Conservation (phyloP, 2,329 filamentous ascomycete species). For the Pseudogymnoascus sp. region DNA sequence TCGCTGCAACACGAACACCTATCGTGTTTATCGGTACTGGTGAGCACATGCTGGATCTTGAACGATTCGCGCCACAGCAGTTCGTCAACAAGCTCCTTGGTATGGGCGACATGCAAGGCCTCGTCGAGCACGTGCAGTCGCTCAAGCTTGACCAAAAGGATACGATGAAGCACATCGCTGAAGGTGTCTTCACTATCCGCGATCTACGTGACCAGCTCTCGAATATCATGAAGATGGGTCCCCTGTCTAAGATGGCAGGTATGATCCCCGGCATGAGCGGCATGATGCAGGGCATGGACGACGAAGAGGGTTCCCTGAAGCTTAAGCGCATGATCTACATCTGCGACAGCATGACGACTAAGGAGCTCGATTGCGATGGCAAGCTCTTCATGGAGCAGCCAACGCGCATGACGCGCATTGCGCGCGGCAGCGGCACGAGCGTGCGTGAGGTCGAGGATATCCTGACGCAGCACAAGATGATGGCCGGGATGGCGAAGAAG, state of each 20-base stretch:
- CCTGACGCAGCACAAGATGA: conserved; percentile 96
- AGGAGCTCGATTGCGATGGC: conserved; percentile 90
- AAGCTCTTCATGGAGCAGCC: conserved; percentile 91
- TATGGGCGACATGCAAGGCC: conserved; percentile 92
- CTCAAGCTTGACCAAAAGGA: conserved; percentile 96
- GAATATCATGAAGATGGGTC: conserved; percentile 99
- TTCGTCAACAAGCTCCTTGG: conserved; percentile 91
- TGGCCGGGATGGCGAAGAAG: conserved; percentile 98
- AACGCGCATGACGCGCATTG: conserved; percentile 84
- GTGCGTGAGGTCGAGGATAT: conserved; percentile 93
- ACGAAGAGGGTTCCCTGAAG: conserved; percentile 89
- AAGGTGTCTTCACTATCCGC: conserved; percentile 91
- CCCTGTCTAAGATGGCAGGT: conserved; percentile 90
- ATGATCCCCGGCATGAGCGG: conserved; percentile 96
- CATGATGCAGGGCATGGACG: conserved; percentile 93
- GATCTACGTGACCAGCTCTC: conserved; percentile 91
- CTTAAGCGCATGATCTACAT: conserved; percentile 98
- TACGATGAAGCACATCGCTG: conserved; percentile 97
- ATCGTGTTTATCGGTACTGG: conserved; percentile 98
- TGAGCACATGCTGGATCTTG: conserved; percentile 92
- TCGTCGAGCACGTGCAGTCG: conserved; percentile 94
- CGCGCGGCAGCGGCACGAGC: conserved; percentile 79
- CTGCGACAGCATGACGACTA: conserved; percentile 94
- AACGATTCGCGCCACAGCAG: conserved; percentile 83
- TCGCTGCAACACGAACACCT: conserved; percentile 90